These are phyloP conservation scores for Pneumocystis canis DNA, from an alignment of 1,139 yeast genomes.

Conservation along the genomic window DNA sequence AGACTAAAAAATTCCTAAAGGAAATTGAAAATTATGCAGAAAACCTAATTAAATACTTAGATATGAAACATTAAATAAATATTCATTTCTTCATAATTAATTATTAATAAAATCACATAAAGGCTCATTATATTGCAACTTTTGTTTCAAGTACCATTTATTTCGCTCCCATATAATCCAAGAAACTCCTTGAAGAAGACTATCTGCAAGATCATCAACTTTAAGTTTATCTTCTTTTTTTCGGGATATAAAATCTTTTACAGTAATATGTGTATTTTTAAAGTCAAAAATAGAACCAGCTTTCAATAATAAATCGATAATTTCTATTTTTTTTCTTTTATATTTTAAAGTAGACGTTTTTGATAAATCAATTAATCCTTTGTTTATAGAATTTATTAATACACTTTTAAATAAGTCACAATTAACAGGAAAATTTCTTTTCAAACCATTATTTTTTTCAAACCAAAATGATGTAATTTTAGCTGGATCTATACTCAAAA, in stretches of 20 bases:
- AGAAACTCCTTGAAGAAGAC: slow-evolving; percentile 4
- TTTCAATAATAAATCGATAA: neutral
- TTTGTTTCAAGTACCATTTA: neutral
- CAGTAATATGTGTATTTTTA: neutral
- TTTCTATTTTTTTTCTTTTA: neutral
- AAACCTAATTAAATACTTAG: neutral
- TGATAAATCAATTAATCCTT: neutral
- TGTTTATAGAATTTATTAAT: neutral
- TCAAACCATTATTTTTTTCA: neutral
- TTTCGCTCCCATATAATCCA: slow-evolving; percentile 7
- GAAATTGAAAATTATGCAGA: neutral
- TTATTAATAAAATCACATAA: neutral
- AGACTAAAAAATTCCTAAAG: neutral
- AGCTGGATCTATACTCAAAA: neutral
- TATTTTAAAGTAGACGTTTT: neutral
- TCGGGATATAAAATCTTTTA: neutral
- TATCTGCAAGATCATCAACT: slow-evolving; percentile 7
- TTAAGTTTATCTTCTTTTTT: neutral
- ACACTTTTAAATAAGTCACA: neutral
- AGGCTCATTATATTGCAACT: neutral
- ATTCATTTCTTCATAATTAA: neutral
- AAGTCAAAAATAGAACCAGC: neutral
- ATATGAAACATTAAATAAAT: neutral
- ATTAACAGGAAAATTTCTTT: neutral
- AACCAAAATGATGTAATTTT: neutral